These are phyloP conservation scores for Aureobasidium sp. DNA, from an alignment of 2,329 filamentous ascomycete species.

Conservation along the genomic window DNA sequence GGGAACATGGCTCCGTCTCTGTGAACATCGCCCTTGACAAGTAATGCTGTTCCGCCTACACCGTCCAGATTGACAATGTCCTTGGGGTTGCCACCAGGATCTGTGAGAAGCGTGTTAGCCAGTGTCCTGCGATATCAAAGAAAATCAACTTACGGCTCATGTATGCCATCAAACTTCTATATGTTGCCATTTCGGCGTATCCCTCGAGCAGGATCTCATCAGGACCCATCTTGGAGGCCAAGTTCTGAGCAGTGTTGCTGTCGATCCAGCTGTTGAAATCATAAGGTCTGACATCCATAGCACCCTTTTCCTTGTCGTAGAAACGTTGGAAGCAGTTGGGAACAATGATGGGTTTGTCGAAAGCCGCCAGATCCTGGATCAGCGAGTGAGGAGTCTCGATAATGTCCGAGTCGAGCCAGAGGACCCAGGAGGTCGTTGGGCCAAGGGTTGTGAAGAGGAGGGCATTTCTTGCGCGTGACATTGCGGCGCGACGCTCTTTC, in stretches of 20 bases:
- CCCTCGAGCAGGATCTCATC: constrained; percentile 96
- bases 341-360: constrained; percentile 92
- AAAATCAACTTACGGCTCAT: constrained; percentile 62
- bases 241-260: constrained; percentile 77
- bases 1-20: constrained; percentile 99
- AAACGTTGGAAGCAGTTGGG: constrained; percentile 97
- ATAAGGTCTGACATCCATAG: constrained; percentile 83
- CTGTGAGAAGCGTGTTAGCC: constrained; percentile 18
- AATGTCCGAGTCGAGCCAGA: constrained; percentile 96
- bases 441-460: constrained; percentile 96
- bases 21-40: constrained; percentile 98
- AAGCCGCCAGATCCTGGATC: constrained; percentile 90
- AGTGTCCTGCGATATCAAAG: not conserved
- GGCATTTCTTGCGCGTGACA: constrained; percentile 95
- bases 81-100: constrained; percentile 32
- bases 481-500: constrained; percentile 84
- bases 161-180: constrained; percentile 91
- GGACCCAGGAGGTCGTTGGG: constrained; percentile 92
- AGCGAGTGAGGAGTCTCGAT: constrained; percentile 86
- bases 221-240: constrained; percentile 83
- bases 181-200: constrained; percentile 93
- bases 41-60: constrained; percentile 89
- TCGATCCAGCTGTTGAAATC: constrained; percentile 99
- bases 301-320: constrained; percentile 71
- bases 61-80: constrained; percentile 78